Evolutionary conservation across 495 filamentous ascomycete species (phyloP).

Genomic region (Xylaria curta): DNA sequence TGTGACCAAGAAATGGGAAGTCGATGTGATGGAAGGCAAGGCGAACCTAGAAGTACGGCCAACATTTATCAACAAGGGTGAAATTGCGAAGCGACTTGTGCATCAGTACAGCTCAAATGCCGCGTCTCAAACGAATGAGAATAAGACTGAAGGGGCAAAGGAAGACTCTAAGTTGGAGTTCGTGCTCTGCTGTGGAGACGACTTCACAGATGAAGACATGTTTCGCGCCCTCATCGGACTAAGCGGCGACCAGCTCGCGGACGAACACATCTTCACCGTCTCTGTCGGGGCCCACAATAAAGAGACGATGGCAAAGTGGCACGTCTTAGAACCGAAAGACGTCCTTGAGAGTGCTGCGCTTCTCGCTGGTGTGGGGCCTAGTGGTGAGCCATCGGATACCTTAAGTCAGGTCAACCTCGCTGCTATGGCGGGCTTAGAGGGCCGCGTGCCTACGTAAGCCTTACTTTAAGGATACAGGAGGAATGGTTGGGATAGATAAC

Average conservation of each 20-base stretch:
- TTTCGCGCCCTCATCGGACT: constrained; percentile 69
- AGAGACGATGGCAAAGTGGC: constrained; percentile 84
- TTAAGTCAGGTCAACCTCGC: constrained; percentile 55
- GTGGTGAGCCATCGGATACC: constrained; percentile 49
- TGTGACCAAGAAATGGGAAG: constrained; percentile 77
- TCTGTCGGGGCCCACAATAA: constrained; percentile 88
- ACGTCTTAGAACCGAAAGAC: constrained; percentile 84
- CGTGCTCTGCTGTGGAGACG: constrained; percentile 88
- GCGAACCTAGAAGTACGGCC: constrained; percentile 96
- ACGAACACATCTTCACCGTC: constrained; percentile 77
- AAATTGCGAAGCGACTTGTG: constrained; percentile 82
- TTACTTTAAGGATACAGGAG: not conserved
- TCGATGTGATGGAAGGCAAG: constrained; percentile 95
- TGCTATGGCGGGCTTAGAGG: constrained; percentile 51
- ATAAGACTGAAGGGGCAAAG: constrained; percentile 17
- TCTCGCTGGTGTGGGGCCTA: constrained; percentile 62
- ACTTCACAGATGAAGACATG: constrained; percentile 96
- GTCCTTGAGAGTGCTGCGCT: constrained; percentile 80
- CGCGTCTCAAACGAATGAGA: constrained; percentile 28
- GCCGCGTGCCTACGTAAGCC: constrained; percentile 29
- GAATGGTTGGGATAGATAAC: not conserved
- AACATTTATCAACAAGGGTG: constrained; percentile 95
- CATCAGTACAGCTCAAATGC: constrained; percentile 61
- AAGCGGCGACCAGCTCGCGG: constrained; percentile 54
- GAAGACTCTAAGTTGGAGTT: constrained; percentile 68